phyloP scores from a whole-genome alignment of 148 eudicot genomes.

The Hydrangea macrophylla region DNA sequence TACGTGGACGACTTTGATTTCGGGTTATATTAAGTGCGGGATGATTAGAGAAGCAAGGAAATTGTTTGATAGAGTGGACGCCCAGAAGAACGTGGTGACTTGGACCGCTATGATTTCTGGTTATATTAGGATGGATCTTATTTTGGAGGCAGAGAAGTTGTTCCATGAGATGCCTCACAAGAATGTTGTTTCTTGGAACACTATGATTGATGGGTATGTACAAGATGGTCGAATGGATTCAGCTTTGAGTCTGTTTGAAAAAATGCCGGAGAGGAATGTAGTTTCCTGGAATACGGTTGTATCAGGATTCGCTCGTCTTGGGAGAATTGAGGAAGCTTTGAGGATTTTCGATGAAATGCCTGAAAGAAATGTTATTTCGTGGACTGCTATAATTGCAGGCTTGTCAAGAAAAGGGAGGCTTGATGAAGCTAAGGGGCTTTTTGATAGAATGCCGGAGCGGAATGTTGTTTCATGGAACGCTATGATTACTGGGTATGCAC shows the following conservation, averaged over 20 bases:
- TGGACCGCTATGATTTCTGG: no score
- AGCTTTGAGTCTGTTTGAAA: constrained; percentile 19
- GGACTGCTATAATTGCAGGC: constrained; percentile 20
- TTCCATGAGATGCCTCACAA: no score
- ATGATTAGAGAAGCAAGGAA: no score
- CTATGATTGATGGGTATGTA: constrained; percentile 28
- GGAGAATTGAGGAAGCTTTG: constrained; percentile 23
- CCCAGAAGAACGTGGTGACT: no score
- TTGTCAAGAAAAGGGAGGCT: constrained; percentile 25
- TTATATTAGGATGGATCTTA: no score
- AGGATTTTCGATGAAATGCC: constrained; percentile 24
- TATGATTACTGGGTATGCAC: constrained; percentile 22
- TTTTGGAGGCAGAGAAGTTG: no score
- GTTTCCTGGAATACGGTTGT: constrained; percentile 24
- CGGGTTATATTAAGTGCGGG: no score
- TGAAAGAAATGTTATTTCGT: constrained; percentile 20
- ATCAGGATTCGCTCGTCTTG: constrained; percentile 16
- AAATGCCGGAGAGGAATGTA: constrained; percentile 21
- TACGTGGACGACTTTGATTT: no score
- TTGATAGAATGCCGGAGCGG: constrained; percentile 20
- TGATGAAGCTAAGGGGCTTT: constrained; percentile 24
- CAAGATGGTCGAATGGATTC: constrained; percentile 10
- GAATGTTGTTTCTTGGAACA: no score
- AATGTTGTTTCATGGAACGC: constrained; percentile 26
- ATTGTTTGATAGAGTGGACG: no score